Evolutionary conservation across 2,329 filamentous ascomycete genomes (phyloP), one percentile per base, ranked within the genome.

Genomic region (Fusarium piperis): DNA sequence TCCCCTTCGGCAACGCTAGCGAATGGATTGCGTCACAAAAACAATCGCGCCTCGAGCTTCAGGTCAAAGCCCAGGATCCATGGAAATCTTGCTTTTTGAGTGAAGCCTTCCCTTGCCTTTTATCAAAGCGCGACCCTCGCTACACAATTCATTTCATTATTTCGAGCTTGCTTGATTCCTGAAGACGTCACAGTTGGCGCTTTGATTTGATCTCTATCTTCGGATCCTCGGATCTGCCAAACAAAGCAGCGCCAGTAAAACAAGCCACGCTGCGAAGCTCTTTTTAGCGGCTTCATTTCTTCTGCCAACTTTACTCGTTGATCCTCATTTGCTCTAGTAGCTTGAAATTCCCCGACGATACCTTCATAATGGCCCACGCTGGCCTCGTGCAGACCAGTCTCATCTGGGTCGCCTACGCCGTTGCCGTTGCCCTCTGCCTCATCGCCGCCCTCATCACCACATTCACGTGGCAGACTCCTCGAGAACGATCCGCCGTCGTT

Each of bases 331-430:
- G n/a, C 44, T 48, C 23, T 48, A 39, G n/a, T 20, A 5, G 33
- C 28, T 39, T 30, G 12, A 64, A 57, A 20, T 53, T n/a, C n/a
- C 6, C 46, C 38, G n/a, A 13, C 26, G 44, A 61, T 32, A 32
- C 35, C 44, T 41, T 67, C 74, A 73, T 60, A 67, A 83, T 83
- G 81, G 82, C 82, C 71, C 76, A 81, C 77, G 85, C 86, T 68
- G 87, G 86, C 78, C 86, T 96, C 79, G 89, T 98, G 70, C 94
- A 97, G 81, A 93, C 92, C 62, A 94, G 93, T 78, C 87, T 98
- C 74, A 98, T 98, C 81, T 99, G 96, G 96, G 91, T 96, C 69
- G 90, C 95, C 60, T 99, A 98, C 81, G 94, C 92, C 68, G 89
- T 95, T 66, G 95, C 93, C 62, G 87, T 98, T 56, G 91, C 81